These are phyloP conservation scores for Rhodamnia argentea DNA, from an alignment of 345 rosid genomes.

Conservation along the genomic window DNA sequence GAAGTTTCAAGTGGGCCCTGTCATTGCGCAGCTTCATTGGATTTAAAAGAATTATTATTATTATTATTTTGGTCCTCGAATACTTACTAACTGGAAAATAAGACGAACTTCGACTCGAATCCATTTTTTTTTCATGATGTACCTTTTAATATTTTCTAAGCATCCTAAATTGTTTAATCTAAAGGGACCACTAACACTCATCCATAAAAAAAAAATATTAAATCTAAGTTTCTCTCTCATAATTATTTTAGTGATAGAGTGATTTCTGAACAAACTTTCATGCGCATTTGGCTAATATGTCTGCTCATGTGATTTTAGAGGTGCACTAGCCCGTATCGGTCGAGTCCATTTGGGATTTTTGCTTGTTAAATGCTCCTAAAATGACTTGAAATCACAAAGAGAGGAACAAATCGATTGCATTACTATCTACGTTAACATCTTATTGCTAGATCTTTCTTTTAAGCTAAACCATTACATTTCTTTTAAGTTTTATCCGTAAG, in stretches of 20 bases:
- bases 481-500: not conserved
- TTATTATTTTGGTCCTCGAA: not conserved
- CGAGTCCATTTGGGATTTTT: not conserved
- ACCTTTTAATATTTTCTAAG: too few species aligned
- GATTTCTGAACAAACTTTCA: not conserved
- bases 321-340: not conserved
- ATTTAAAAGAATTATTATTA: not conserved
- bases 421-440: not conserved
- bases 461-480: not conserved
- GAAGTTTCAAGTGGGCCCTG: not conserved
- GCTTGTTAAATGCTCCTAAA: not conserved
- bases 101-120: not conserved
- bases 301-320: not conserved
- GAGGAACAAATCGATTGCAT: not conserved
- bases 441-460: not conserved
- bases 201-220: not conserved
- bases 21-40: not conserved
- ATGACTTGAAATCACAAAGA: not conserved
- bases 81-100: not conserved
- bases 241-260: not conserved
- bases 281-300: not conserved
- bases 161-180: not conserved
- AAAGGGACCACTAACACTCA: not conserved
- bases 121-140: not conserved
- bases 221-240: not conserved